A percentile compares a stretch with the other conserved stretches of the same genome.
Conservation (phyloP, 2,329 filamentous ascomycete genomes). For the Talaromyces sp. region DNA sequence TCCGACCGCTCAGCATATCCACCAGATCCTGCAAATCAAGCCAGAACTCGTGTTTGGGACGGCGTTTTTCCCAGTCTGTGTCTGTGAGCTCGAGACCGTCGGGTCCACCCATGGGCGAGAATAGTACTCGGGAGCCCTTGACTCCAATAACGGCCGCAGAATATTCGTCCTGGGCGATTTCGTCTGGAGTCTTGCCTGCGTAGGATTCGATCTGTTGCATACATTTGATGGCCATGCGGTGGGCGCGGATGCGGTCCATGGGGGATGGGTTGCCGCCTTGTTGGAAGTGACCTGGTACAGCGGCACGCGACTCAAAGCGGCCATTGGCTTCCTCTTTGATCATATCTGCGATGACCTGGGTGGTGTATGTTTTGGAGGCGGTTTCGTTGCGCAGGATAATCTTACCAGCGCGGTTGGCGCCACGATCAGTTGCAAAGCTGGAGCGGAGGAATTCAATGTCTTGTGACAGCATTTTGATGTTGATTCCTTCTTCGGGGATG, state of each 20-base stretch:
- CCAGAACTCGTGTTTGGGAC: constrained; percentile 85
- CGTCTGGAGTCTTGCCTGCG: constrained; percentile 58
- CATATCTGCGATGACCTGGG: constrained; percentile 90
- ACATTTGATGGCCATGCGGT: constrained; percentile 87
- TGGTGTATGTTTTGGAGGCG: constrained; percentile 82
- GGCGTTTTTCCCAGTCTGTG: constrained; percentile 88
- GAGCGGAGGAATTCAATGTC: constrained; percentile 87
- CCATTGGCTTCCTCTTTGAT: constrained; percentile 90
- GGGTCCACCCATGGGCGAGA: constrained; percentile 63
- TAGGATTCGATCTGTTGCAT: constrained; percentile 84
- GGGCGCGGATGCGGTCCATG: constrained; percentile 92
- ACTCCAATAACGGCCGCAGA: constrained; percentile 85
- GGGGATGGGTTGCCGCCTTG: constrained; percentile 88
- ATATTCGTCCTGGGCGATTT: constrained; percentile 67
- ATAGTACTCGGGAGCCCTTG: constrained; percentile 82
- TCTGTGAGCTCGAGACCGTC: constrained; percentile 70
- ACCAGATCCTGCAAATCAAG: constrained; percentile 71
- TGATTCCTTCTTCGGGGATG: constrained; percentile 93
- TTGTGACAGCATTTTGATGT: constrained; percentile 81
- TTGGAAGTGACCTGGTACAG: constrained; percentile 89
- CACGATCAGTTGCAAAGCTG: constrained; percentile 77
- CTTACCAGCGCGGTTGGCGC: constrained; percentile 83
- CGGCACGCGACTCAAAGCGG: constrained; percentile 86
- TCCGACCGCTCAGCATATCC: constrained; percentile 72
- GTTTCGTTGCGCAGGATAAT: constrained; percentile 97